These are phyloP conservation scores for Lasiodiplodia hormozganensis DNA, from an alignment of 2,329 filamentous ascomycete genomes.

Conservation along the genomic window DNA sequence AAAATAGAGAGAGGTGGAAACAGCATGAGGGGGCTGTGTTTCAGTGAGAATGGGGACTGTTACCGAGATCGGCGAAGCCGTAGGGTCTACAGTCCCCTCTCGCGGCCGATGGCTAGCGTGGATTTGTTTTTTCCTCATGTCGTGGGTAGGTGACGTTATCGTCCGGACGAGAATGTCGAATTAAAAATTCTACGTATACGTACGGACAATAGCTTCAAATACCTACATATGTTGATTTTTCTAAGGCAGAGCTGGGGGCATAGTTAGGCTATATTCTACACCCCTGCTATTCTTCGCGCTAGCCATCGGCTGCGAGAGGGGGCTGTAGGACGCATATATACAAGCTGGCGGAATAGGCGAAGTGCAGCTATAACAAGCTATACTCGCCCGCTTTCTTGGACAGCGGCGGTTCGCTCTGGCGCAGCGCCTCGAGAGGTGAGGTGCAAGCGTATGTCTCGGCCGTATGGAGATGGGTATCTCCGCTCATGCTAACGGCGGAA, in stretches of 20 bases:
- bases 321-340: neutral
- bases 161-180: no score
- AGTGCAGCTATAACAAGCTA: slow-evolving; percentile 11
- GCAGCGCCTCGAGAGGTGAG: neutral
- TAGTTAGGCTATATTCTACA: no score
- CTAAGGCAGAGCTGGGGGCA: no score
- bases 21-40: neutral
- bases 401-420: neutral
- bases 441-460: neutral
- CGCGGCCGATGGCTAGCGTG: no score
- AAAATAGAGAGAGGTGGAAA: neutral
- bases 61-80: neutral
- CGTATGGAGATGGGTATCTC: slow-evolving; percentile 7
- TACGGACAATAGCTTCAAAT: no score
- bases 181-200: no score
- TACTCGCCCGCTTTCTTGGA: neutral
- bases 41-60: slow-evolving; percentile 5
- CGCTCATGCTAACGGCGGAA: neutral
- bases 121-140: no score
- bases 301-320: no score
- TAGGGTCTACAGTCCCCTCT: neutral
- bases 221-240: no score
- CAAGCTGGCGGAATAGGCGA: neutral
- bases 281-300: no score
- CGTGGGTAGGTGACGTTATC: no score